These are phyloP conservation scores for Calonectria henricotiae DNA, from an alignment of 2,329 filamentous ascomycete species.

Conservation along the genomic window DNA sequence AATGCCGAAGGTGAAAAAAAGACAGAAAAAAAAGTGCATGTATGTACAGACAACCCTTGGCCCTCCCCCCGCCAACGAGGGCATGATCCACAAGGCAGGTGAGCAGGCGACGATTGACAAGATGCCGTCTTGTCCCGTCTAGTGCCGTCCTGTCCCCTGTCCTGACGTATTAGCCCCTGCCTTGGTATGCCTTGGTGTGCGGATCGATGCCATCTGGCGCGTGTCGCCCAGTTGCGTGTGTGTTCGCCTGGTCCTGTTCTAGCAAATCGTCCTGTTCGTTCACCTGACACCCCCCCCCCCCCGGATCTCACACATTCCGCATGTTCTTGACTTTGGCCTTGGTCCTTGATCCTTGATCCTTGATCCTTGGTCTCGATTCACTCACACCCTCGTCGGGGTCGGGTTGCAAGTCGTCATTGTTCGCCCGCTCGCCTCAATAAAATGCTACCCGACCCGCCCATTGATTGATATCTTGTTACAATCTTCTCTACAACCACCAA, in stretches of 20 bases:
- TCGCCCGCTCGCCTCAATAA: slow-evolving; percentile 33
- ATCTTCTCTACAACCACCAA: neutral
- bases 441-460: slow-evolving; percentile 43
- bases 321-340: slow-evolving; percentile 11
- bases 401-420: slow-evolving; percentile 42
- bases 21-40: neutral
- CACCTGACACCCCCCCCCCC: slow-evolving; percentile 17
- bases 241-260: neutral
- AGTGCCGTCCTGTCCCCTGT: slow-evolving; percentile 11
- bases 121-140: slow-evolving; percentile 28
- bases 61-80: neutral
- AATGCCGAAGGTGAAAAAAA: slow-evolving; percentile 17
- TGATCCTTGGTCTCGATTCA: slow-evolving; percentile 2
- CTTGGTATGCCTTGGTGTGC: neutral
- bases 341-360: neutral
- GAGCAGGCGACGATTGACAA: slow-evolving; percentile 5
- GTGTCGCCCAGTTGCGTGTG: too few relatives aligned
- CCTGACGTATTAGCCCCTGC: slow-evolving; percentile 29
- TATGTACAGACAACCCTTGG: neutral
- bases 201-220: slow-evolving; percentile 21
- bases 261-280: slow-evolving; percentile 8
- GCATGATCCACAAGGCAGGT: too few relatives aligned
- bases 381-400: slow-evolving; percentile 17
- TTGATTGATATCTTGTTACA: slow-evolving; percentile 9
- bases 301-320: slow-evolving; percentile 20